These are phyloP conservation scores for Aspergillus niger DNA, from an alignment of 2,329 filamentous ascomycete species.

Conservation along the genomic window DNA sequence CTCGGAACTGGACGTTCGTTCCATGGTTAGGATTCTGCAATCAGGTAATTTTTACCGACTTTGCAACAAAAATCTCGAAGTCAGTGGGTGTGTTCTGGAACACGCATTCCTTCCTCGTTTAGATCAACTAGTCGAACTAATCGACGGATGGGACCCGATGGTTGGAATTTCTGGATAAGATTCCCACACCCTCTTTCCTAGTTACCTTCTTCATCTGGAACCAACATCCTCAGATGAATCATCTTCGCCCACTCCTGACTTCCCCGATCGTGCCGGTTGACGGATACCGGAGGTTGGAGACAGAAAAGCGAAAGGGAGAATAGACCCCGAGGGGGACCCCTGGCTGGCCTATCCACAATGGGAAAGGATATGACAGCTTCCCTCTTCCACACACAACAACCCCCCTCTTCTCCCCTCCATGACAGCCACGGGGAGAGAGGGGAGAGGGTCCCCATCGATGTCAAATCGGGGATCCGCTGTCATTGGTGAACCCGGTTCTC, in stretches of 20 bases:
- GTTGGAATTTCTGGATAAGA: too few species aligned
- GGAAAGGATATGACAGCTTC: conserved; percentile 10
- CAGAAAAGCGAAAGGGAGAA: not conserved
- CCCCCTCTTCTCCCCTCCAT: not conserved
- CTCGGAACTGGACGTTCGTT: not conserved
- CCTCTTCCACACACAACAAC: too few species aligned
- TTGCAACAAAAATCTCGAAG: too few species aligned
- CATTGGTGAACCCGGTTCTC: not conserved
- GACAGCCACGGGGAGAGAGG: conserved; percentile 1
- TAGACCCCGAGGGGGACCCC: not conserved
- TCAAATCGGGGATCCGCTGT: not conserved
- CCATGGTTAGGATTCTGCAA: not conserved
- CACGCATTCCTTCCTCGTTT: not conserved
- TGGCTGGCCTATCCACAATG: conserved; percentile 3
- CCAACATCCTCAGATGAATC: not conserved
- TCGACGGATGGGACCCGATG: too few species aligned
- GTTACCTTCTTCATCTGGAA: not conserved
- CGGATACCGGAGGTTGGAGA: not conserved
- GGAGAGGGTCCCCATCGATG: not conserved
- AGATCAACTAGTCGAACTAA: not conserved
- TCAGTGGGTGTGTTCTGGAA: not conserved
- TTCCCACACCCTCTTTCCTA: too few species aligned
- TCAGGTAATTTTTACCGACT: conserved; percentile 4
- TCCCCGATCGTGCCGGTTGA: not conserved
- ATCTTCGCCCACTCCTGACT: not conserved